Evolutionary conservation across 495 filamentous ascomycete genomes (phyloP).

Genomic region (Glarea lozoyensis): DNA sequence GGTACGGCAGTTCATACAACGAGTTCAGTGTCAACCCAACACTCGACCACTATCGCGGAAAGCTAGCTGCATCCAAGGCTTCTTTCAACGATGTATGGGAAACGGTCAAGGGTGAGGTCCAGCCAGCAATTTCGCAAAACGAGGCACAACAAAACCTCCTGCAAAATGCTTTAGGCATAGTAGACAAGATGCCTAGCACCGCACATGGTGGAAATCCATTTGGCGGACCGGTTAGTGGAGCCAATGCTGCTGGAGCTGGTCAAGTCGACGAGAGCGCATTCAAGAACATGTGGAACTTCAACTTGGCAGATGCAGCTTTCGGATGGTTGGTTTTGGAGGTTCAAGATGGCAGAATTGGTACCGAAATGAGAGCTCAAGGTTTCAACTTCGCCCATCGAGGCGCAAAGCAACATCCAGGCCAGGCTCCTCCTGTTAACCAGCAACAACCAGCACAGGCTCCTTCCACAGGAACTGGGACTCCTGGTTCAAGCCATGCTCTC

Average conservation of each 20-base stretch:
- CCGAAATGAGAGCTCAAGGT: constrained; percentile 95
- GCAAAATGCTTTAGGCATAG: constrained; percentile 80
- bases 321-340: constrained; percentile 93
- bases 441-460: constrained; percentile 19
- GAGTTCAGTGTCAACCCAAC: constrained; percentile 99
- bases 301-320: constrained; percentile 94
- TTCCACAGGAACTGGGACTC: constrained; percentile 31
- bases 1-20: constrained; percentile 98
- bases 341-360: constrained; percentile 88
- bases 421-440: constrained; percentile 8
- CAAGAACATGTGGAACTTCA: constrained; percentile 99
- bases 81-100: constrained; percentile 99
- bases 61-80: constrained; percentile 97
- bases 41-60: constrained; percentile 95
- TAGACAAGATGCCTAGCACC: constrained; percentile 90
- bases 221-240: constrained; percentile 71
- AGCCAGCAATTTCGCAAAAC: constrained; percentile 85
- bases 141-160: constrained; percentile 86
- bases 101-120: constrained; percentile 90
- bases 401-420: constrained; percentile 21
- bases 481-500: constrained; percentile 24
- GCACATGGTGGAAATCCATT: constrained; percentile 96
- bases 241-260: constrained; percentile 57
- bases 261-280: constrained; percentile 98
- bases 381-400: constrained; percentile 98